These are phyloP conservation scores for Russula lepida DNA, from an alignment of 768 basidiomycete genomes.

Conservation along the genomic window DNA sequence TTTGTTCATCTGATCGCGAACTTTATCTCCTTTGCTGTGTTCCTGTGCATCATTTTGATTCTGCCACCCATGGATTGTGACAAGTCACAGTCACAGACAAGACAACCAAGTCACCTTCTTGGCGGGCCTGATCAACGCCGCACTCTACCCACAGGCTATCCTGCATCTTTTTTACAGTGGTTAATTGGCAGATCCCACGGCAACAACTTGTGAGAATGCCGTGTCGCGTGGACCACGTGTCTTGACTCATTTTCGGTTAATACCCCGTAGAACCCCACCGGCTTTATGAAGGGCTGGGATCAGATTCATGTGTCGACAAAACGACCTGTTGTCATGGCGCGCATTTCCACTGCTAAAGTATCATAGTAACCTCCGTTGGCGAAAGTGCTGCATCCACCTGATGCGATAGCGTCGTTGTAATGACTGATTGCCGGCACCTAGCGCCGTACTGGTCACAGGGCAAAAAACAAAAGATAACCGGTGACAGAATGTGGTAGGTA, in stretches of 20 bases:
- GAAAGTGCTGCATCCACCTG: background rate
- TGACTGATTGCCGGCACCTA: background rate
- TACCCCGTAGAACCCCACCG: background rate
- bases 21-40: constrained; percentile 7
- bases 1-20: background rate
- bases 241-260: background rate
- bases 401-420: background rate
- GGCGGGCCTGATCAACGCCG: background rate
- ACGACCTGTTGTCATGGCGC: constrained; percentile 4
- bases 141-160: background rate
- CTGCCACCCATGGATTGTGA: background rate
- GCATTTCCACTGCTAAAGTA: background rate
- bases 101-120: background rate
- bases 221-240: background rate
- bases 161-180: background rate
- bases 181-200: background rate
- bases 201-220: constrained; percentile 4
- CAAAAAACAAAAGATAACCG: too few species aligned
- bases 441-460: too few species aligned
- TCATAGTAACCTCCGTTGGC: background rate
- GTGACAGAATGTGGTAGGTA: background rate
- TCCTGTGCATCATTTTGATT: background rate
- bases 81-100: constrained; percentile 2
- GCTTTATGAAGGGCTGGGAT: background rate
- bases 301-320: background rate